Evolutionary conservation across 169 alveolate species (phyloP).

Genomic region (Babesia divergens): DNA sequence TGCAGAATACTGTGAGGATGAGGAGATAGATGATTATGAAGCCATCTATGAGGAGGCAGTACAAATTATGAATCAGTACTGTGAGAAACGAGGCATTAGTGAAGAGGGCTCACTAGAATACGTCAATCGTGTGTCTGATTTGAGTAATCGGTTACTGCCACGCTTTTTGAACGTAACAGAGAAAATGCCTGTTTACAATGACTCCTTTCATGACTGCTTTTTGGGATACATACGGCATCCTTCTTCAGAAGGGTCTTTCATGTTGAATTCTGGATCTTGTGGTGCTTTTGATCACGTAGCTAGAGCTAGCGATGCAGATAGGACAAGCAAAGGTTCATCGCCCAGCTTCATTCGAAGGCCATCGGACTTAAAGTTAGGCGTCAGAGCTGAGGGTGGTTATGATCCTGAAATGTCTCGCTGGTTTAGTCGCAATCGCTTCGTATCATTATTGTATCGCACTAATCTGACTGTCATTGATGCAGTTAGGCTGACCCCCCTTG

Average conservation of each 20-base stretch:
- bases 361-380: too few relatives aligned
- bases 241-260: not conserved
- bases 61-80: not conserved
- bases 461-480: constrained; percentile 26
- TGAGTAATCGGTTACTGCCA: constrained; percentile 49
- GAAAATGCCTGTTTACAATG: constrained; percentile 31
- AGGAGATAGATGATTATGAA: not conserved
- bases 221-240: too few relatives aligned
- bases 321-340: not conserved
- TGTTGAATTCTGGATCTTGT: not conserved
- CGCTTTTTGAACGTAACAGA: constrained; percentile 19
- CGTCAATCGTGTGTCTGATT: constrained; percentile 25
- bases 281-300: not conserved
- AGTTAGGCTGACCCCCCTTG: constrained; percentile 21
- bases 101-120: constrained; percentile 19
- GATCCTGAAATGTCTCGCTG: not conserved
- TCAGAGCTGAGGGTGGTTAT: too few relatives aligned
- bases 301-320: not conserved
- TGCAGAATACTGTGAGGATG: constrained; percentile 22
- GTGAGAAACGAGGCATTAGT: constrained; percentile 17
- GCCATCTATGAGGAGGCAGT: constrained; percentile 3
- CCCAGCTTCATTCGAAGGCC: not conserved
- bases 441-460: not conserved
- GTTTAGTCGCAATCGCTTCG: not conserved
- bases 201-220: constrained; percentile 20